Evolutionary conservation across 192 early-diverging fungal species (phyloP).

Genomic region (Anaeromyces robustus): DNA sequence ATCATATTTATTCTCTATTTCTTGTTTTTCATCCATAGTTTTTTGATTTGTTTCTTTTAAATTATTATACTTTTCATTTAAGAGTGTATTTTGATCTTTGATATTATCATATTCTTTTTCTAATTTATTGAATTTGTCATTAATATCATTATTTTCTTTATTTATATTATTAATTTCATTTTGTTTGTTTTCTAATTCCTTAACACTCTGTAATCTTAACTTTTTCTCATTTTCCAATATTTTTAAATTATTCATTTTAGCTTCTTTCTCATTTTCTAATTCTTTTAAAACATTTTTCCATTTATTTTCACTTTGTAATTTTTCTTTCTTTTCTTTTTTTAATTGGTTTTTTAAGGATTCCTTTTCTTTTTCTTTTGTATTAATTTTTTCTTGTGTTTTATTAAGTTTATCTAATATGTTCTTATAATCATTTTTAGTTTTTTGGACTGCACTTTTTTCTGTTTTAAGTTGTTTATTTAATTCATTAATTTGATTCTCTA

Average conservation of each 20-base stretch:
- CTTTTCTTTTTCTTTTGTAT: not conserved
- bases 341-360: not conserved
- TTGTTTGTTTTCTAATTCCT: not conserved
- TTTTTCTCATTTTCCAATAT: not conserved
- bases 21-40: not conserved
- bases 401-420: not conserved
- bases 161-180: not conserved
- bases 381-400: not conserved
- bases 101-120: not conserved
- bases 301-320: not conserved
- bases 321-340: not conserved
- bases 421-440: not conserved
- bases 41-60: not conserved
- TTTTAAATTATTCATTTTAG: not conserved
- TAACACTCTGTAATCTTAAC: not conserved
- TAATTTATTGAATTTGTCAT: not conserved
- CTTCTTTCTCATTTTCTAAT: not conserved
- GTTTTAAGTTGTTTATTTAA: not conserved
- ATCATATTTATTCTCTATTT: not conserved
- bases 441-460: not conserved
- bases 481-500: not conserved
- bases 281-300: not conserved
- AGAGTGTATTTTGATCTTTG: not conserved
- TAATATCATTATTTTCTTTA: not conserved
- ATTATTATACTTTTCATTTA: not conserved